Conservation (phyloP, 305 asterid species). For the Rubia peregrina region DNA sequence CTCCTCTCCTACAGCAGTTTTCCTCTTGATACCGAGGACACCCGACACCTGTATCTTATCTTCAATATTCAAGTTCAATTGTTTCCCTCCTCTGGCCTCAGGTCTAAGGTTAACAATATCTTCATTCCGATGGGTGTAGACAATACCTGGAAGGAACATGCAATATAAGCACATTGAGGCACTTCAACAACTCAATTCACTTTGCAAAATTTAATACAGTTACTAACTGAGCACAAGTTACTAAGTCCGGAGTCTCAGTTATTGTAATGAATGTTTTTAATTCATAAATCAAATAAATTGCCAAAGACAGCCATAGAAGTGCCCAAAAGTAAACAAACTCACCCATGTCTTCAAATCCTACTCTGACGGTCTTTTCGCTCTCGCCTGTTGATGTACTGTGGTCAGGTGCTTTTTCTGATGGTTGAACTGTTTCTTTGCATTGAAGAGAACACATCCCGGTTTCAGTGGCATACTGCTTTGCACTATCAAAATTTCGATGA, state of each 20-base stretch:
- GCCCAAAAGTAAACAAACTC: conserved; percentile 18
- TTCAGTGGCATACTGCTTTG: conserved; percentile 29
- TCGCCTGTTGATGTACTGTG: conserved; percentile 18
- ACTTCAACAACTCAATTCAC: not conserved
- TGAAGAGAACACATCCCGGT: conserved; percentile 35
- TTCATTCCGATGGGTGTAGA: conserved; percentile 85
- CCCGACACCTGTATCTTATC: conserved; percentile 22
- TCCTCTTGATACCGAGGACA: conserved; percentile 22
- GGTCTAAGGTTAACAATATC: conserved; percentile 64
- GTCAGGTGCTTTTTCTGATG: conserved; percentile 22
- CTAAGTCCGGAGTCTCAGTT: not conserved
- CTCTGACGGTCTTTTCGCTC: conserved; percentile 24
- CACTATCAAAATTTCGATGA: conserved; percentile 13
- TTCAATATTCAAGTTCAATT: conserved; percentile 15
- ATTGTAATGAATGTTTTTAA: not conserved
- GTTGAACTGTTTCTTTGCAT: conserved; percentile 21
- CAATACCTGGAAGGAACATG: conserved; percentile 48
- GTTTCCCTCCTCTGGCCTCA: conserved; percentile 20
- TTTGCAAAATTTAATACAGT: not conserved
- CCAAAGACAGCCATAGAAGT: not conserved
- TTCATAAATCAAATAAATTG: too few relatives aligned
- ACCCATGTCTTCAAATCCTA: conserved; percentile 64
- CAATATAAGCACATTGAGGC: not conserved
- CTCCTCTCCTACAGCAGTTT: conserved; percentile 17
- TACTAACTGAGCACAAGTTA: not conserved